A percentile compares a stretch with the other conserved stretches of the same genome.
These are phyloP conservation scores for Amorphotheca resinae DNA, from an alignment of 495 filamentous ascomycete genomes.

Conservation along the genomic window DNA sequence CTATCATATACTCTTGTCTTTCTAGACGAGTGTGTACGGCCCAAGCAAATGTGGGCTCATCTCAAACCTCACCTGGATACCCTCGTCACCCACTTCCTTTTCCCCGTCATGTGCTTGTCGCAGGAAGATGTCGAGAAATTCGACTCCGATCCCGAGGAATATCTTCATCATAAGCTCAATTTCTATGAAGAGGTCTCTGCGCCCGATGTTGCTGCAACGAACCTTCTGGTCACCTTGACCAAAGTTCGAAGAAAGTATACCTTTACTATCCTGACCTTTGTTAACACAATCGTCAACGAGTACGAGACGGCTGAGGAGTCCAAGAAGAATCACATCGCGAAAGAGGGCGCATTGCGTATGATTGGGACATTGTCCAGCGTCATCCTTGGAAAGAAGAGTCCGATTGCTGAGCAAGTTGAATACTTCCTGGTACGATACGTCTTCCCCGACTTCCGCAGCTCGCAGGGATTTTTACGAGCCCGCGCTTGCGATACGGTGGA, in stretches of 20 bases:
- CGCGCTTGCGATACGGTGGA: constrained; percentile 94
- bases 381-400: constrained; percentile 93
- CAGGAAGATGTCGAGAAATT: constrained; percentile 92
- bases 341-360: constrained; percentile 94
- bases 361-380: constrained; percentile 90
- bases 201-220: constrained; percentile 91
- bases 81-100: constrained; percentile 84
- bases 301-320: constrained; percentile 69
- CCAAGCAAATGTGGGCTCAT: constrained; percentile 90
- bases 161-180: constrained; percentile 91
- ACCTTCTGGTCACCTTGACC: constrained; percentile 88
- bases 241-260: constrained; percentile 93
- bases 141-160: constrained; percentile 85
- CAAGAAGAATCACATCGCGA: constrained; percentile 83
- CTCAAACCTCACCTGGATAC: constrained; percentile 87
- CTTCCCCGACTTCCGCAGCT: constrained; percentile 92
- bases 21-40: constrained; percentile 93
- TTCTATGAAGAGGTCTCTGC: constrained; percentile 96
- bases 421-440: constrained; percentile 97
- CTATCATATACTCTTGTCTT: constrained; percentile 86
- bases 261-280: constrained; percentile 82
- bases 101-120: constrained; percentile 86
- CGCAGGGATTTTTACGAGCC: constrained; percentile 85
- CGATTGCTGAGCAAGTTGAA: constrained; percentile 95
- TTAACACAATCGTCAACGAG: constrained; percentile 85